These are phyloP conservation scores for Penicillium sp. DNA, from an alignment of 2,329 filamentous ascomycete species.

Conservation along the genomic window DNA sequence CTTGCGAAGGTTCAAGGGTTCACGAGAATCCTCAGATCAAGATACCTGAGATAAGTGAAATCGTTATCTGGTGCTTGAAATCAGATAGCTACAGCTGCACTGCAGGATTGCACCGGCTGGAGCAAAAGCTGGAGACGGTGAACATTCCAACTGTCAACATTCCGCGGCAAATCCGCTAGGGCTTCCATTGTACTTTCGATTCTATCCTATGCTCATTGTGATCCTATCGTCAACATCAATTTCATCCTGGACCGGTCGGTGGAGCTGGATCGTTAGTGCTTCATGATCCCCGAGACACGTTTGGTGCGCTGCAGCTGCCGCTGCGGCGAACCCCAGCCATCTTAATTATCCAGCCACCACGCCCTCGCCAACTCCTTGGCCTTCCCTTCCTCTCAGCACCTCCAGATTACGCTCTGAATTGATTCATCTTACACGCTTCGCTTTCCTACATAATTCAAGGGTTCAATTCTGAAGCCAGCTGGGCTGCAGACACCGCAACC, in stretches of 20 bases:
- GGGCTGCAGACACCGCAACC: background rate
- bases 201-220: background rate
- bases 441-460: background rate
- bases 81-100: background rate
- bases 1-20: background rate
- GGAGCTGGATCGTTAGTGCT: constrained; percentile 2
- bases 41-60: background rate
- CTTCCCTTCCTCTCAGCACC: constrained; percentile 9
- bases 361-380: constrained; percentile 12
- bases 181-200: constrained; percentile 1
- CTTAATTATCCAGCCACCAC: constrained; percentile 41
- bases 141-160: constrained; percentile 6
- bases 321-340: constrained; percentile 39
- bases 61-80: background rate
- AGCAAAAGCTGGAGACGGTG: background rate
- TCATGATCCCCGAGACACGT: constrained; percentile 22
- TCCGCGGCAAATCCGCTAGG: background rate
- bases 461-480: constrained; percentile 1
- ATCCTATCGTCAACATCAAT: background rate
- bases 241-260: background rate
- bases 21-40: background rate
- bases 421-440: background rate
- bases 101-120: background rate
- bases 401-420: background rate
- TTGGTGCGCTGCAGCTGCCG: constrained; percentile 24